Percentiles rank a stretch among this genome's conserved stretches.
Evolutionary conservation across 768 basidiomycete species (phyloP).

Genomic region (Lactarius pseudohatsudake): DNA sequence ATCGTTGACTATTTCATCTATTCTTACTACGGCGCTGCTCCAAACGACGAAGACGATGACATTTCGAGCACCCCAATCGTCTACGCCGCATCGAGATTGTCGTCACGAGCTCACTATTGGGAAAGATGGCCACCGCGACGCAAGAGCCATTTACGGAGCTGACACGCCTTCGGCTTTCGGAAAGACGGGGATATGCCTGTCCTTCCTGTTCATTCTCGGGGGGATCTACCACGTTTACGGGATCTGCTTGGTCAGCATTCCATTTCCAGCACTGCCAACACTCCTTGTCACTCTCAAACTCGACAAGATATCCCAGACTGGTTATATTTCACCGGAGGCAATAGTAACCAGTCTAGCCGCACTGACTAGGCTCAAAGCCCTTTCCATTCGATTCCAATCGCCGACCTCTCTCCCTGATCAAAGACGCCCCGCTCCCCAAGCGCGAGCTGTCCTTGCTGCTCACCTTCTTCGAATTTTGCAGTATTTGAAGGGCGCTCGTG

Average conservation of each 20-base stretch:
- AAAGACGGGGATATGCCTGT: neutral
- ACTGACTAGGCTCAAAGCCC: neutral
- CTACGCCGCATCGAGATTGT: neutral
- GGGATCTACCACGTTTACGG: neutral
- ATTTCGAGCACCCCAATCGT: neutral
- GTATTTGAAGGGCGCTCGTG: neutral
- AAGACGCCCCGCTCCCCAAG: too few species aligned
- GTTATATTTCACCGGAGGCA: neutral
- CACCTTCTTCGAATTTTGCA: neutral
- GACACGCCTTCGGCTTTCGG: neutral
- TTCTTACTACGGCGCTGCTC: neutral
- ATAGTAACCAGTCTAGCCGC: neutral
- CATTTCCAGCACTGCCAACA: neutral
- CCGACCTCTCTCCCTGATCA: neutral
- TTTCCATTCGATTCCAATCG: neutral
- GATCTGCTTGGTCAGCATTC: neutral
- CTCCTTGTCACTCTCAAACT: neutral
- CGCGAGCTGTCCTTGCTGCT: too few species aligned
- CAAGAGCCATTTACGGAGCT: neutral
- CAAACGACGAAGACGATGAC: neutral
- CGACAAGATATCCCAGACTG: neutral
- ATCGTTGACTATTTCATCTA: neutral
- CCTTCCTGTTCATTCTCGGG: neutral
- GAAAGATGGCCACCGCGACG: neutral
- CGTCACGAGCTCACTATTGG: neutral